A percentile compares a stretch with the other conserved stretches of the same genome.
Evolutionary conservation across 306 rosid species (phyloP).

Genomic region (Clitoria ternatea): DNA sequence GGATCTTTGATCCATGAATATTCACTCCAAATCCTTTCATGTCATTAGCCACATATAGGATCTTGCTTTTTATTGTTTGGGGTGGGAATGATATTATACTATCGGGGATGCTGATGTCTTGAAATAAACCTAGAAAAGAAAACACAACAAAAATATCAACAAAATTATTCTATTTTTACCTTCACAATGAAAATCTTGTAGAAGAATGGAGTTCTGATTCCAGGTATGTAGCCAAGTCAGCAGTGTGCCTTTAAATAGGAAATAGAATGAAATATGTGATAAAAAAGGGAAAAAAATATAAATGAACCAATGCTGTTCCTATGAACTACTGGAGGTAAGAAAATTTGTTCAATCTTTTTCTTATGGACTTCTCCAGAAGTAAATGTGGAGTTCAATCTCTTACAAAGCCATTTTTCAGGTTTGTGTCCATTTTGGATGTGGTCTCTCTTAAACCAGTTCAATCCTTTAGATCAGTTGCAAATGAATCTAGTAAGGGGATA

Average conservation of each 20-base stretch:
- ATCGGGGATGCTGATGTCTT: neutral
- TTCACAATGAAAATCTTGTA: neutral
- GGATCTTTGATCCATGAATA: neutral
- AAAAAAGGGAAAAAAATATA: neutral
- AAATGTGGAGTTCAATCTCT: conserved; percentile 20
- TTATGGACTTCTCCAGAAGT: conserved; percentile 2
- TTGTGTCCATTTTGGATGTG: conserved; percentile 84
- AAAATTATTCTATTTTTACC: conserved; percentile 12
- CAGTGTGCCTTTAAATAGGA: conserved; percentile 1
- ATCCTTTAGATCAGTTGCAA: conserved; percentile 39
- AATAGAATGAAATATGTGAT: neutral
- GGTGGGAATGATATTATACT: neutral
- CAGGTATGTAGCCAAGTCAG: neutral
- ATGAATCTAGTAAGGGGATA: conserved; percentile 48
- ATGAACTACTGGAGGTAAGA: neutral
- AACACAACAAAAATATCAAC: neutral
- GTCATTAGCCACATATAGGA: neutral
- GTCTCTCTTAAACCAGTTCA: conserved; percentile 84
- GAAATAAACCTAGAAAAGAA: neutral
- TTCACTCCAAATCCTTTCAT: neutral
- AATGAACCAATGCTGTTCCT: neutral
- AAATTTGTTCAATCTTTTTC: neutral
- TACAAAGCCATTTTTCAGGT: conserved; percentile 50
- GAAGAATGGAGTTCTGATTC: conserved; percentile 9
- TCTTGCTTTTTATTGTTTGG: conserved; percentile 6